A percentile compares a stretch with the other conserved stretches of the same genome.
Conservation (phyloP, 2,329 filamentous ascomycete species). For the Falciphora oryzae region DNA sequence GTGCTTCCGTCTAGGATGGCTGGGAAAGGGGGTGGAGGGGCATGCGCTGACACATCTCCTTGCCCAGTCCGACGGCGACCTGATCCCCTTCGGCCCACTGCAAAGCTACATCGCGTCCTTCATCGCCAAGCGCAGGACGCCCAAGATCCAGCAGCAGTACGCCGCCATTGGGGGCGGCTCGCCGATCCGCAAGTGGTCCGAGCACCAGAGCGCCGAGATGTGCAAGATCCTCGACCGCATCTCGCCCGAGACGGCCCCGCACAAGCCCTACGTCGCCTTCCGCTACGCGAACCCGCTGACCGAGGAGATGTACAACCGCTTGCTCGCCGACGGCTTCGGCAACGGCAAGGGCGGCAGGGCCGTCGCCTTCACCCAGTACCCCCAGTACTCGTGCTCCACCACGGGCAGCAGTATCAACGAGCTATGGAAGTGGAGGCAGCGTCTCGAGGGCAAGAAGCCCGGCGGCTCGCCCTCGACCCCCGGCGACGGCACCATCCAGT, state of each 20-base stretch:
- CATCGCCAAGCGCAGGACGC: conserved; percentile 79
- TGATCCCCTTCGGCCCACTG: conserved; percentile 90
- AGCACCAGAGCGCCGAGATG: conserved; percentile 90
- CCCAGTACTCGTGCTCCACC: conserved; percentile 96
- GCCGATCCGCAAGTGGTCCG: conserved; percentile 96
- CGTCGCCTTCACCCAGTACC: conserved; percentile 96
- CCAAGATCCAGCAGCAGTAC: conserved; percentile 96
- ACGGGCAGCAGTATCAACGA: conserved; percentile 96
- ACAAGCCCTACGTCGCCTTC: conserved; percentile 97
- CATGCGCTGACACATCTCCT: background rate
- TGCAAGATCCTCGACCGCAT: conserved; percentile 92
- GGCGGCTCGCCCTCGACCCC: conserved; percentile 25
- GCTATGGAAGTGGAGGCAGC: conserved; percentile 92
- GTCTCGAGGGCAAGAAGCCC: conserved; percentile 70
- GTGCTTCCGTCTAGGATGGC: conserved; percentile 25
- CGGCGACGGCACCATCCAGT: conserved; percentile 68
- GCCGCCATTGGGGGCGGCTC: conserved; percentile 94
- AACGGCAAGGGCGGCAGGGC: conserved; percentile 85
- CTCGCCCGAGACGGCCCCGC: conserved; percentile 87
- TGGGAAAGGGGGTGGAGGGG: background rate
- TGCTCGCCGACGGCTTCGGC: conserved; percentile 87
- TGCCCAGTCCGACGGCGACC: conserved; percentile 76
- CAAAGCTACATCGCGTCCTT: conserved; percentile 87
- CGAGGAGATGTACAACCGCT: conserved; percentile 80
- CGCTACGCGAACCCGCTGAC: conserved; percentile 91